Percentiles rank a stretch among this genome's conserved stretches.
phyloP scores from a whole-genome alignment of 2,329 filamentous ascomycete species.

The Gyromitra esculenta region DNA sequence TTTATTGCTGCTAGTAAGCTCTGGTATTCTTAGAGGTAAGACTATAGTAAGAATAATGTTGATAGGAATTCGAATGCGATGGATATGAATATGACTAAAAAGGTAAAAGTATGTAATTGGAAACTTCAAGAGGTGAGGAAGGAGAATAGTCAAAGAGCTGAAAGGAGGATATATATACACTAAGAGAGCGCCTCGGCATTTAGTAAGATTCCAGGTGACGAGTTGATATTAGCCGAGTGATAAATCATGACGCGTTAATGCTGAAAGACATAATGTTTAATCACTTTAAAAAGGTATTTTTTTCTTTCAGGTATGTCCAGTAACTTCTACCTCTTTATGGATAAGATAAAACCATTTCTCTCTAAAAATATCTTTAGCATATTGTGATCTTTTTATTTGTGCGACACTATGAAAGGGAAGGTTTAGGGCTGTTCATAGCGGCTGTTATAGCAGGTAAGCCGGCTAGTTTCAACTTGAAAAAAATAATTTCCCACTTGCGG shows the following conservation, averaged over 20 bases:
- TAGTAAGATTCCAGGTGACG: neutral
- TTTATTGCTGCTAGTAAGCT: neutral
- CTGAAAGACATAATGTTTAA: neutral
- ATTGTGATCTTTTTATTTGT: neutral
- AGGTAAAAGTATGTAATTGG: neutral
- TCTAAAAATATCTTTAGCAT: neutral
- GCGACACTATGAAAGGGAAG: no score
- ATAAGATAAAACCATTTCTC: neutral
- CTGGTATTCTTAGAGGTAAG: neutral
- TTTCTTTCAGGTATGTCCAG: neutral
- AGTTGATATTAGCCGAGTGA: slow-evolving; percentile 27
- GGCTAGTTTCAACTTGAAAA: neutral
- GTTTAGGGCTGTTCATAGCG: neutral
- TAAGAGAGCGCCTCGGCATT: neutral
- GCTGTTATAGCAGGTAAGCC: neutral
- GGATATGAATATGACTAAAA: neutral
- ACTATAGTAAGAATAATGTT: neutral
- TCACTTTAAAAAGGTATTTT: neutral
- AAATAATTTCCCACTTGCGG: neutral
- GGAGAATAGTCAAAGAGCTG: neutral
- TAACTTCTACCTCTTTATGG: neutral
- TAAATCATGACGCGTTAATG: slow-evolving; percentile 30
- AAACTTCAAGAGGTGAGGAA: neutral
- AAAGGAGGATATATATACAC: neutral
- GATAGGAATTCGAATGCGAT: neutral